Base-by-base conservation (phyloP, 352 stramenopile species). In the Globisporangium nagaii region DNA sequence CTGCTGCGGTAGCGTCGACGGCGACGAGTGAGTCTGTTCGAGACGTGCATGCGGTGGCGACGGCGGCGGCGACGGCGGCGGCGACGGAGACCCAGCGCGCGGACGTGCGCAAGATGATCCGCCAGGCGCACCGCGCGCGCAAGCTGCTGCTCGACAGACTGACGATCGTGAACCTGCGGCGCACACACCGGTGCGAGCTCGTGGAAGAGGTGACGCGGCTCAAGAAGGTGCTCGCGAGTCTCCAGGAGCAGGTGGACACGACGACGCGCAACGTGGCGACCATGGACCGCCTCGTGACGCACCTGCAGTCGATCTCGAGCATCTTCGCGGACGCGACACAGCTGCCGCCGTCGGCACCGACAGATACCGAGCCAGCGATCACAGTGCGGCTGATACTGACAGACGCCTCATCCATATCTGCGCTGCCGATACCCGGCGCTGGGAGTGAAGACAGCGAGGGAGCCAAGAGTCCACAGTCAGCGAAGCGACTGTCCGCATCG, bases 241-340 rank as follows among this genome's bases (percentile, higher is more conserved):
- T 83, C 4, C 52, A 83, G 56, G 44, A 53, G 10, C 60, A 76
- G 43, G 60, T 80, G 20, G 62, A 79, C 39, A 52, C 62, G 46
- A 78, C 70, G 17, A 63, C 56, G 28, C 67, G 62, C 36, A 71
- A 50, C 25, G 53, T 83, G 13, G 62, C 67, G 50, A 63, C 53
- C 11, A 70, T 76, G 45, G 66, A 76, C 24, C 51, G 48, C 7
- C 47, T 81, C 36, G 66, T 67, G 32, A 42, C 44, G 22, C 63
- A 66, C 32, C 58, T 81, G 24, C 47, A 63, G 31, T 49, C 46
- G 19, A 60, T 79, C 44, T 66, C 61, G 24, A 51, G 44, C 17
- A 57, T 73, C 28, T 42, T 68, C 20, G 43, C 50, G 30, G 60
- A 60, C 7, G 37, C 42, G 7, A 54, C 52, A 1, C 51, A 50